Evolutionary conservation across 306 rosid species (phyloP), one percentile per base, ranked within the genome.

Genomic region (Lathyrus tuberosus): DNA sequence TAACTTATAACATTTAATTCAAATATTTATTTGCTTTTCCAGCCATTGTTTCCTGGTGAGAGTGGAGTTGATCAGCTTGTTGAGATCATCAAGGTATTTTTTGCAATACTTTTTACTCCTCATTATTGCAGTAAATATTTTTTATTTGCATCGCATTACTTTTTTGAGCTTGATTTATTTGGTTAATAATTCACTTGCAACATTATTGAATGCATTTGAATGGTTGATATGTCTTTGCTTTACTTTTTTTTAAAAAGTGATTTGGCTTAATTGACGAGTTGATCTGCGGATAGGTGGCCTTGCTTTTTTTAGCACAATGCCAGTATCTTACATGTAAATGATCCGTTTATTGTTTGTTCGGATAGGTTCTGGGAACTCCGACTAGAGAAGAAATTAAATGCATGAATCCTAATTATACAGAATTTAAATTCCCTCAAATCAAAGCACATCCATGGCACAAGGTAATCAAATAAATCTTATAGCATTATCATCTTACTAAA

Each of bases 361-460:
- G 35, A 67, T 81, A 93, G 96, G 96, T 93, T 72, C 78, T 93
- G 78, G 98, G 98, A 77, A 93, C 98, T 69, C 98, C 98, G 11
- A 93, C 98, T 75, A 85, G 98, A 84, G 98, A 93, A 81, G 98
- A 93, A 80, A 93, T 93, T 69, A 93, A 93, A 79, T 93, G 98
- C 87, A 93, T 93, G 98, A 93, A 93, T 79, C 98, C 97, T 73
- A 90, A 93, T 78, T 93, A 93, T 72, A 93, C 98, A 13, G 98
- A 93, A 80, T 93, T 88, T 88, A 93, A 93, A 77, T 93, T 93
- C 84, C 98, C 98, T 41, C 98, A 93, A 76, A 93, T 93, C 54
- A 93, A 93, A 85, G 98, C 98, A 35, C 98, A 93, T 73, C 98
- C 98, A 43, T 93, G 98, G 98, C 98, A 93, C 87, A 93, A 93